Base-by-base conservation (phyloP, 176 grass and related monocot species). In the Themeda triandra region DNA sequence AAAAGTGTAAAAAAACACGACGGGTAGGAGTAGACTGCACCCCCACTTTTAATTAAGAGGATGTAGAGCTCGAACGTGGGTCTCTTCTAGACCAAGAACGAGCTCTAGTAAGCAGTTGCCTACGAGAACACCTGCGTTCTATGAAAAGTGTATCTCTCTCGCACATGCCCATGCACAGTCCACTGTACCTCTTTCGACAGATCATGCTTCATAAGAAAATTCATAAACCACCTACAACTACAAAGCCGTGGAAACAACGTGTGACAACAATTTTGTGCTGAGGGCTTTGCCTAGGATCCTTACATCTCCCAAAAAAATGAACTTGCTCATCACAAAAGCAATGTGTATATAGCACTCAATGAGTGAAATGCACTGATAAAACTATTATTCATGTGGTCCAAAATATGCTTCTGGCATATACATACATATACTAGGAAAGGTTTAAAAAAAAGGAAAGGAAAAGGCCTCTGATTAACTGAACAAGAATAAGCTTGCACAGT, bases 231-330 rank as follows among this genome's bases (percentile, higher is more conserved):
- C 42, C 41, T 63, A 69, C 49, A 21, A 51, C 72, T 53, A 51
- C 19, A 21, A n/a, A 27, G 33, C 76, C 78, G 68, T 11, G 21
- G 7, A 37, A 80, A 69, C 79, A 81, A 35, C 63, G 64, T 80
- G 78, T 69, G 63, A 69, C 63, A 80, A 15, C 64, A 53, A 18
- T 49, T 39, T 40, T 7, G 5, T 69, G 44, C 64, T 54, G 21
- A 7, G 11, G n/a, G 13, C 51, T 81, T 25, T 69, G 65, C 79
- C 64, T 69, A 3, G 45, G 65, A 81, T 81, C 79, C 65, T 81
- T 54, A 37, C 63, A 81, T 0, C 19, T 6, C 19, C 6, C 69
- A 37, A 54, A 69, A 3, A 10, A 35, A 8, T 0, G 49, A 63
- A 11, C 42, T 5, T 36, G 12, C 37, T 33, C 29, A 67, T 53